Evolutionary conservation across 306 rosid genomes (phyloP).

Genomic region (Glycine soja): DNA sequence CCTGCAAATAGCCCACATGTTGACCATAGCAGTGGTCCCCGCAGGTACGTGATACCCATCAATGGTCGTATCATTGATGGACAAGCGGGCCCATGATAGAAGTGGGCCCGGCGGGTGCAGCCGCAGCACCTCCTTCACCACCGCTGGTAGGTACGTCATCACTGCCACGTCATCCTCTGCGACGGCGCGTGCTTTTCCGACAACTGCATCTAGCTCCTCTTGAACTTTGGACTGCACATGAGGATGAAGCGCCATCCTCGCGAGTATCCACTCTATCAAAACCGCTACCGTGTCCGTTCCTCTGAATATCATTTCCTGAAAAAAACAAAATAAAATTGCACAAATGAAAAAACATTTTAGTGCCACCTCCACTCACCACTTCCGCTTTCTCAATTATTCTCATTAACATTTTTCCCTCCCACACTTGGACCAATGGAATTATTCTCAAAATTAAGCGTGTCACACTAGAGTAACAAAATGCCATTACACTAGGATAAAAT

Average conservation of each 20-base stretch:
- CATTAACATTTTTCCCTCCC: no score
- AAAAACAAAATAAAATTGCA: no score
- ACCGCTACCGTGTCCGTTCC: conserved; percentile 79
- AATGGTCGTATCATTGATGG: conserved; percentile 54
- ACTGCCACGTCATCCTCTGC: conserved; percentile 55
- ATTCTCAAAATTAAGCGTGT: no score
- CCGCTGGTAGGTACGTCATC: conserved; percentile 61
- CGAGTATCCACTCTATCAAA: conserved; percentile 76
- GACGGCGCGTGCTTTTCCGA: conserved; percentile 62
- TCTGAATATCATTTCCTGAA: conserved; percentile 81
- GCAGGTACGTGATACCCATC: conserved; percentile 72
- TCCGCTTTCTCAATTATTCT: no score
- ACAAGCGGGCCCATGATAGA: conserved; percentile 85
- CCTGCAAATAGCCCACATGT: conserved; percentile 77
- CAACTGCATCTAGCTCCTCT: conserved; percentile 61
- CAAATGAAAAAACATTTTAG: background rate
- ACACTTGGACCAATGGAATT: no score
- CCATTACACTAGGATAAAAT: no score
- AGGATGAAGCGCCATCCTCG: conserved; percentile 64
- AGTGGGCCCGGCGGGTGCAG: conserved; percentile 84
- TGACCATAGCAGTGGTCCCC: conserved; percentile 77
- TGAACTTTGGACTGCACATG: conserved; percentile 63
- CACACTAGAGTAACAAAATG: no score
- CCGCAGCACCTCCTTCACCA: conserved; percentile 74
- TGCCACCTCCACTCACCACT: no score